Evolutionary conservation across 1,284 basidiomycete genomes (phyloP).

Genomic region (Lignosus rhinocerotis): DNA sequence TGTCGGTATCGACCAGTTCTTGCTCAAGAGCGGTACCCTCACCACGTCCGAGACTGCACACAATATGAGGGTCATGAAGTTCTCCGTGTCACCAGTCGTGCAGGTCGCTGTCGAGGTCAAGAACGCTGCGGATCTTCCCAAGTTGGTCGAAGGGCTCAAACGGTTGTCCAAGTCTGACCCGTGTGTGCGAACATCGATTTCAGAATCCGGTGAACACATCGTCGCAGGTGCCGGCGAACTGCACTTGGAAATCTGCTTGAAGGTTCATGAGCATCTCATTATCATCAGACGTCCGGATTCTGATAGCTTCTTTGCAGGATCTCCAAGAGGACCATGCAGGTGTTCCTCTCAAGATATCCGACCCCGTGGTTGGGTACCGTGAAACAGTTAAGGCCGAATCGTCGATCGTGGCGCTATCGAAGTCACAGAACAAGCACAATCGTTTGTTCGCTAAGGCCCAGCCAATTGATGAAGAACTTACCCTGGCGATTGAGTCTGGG

Average conservation of each 20-base stretch:
- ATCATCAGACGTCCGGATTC: background rate
- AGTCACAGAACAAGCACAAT: conserved; percentile 99
- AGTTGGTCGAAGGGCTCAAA: conserved; percentile 99
- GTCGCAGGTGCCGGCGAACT: conserved; percentile 99
- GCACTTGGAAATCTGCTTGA: conserved; percentile 99
- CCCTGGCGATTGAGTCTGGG: conserved; percentile 90
- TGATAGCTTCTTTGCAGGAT: conserved; percentile 52
- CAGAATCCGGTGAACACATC: conserved; percentile 95
- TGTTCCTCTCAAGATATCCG: conserved; percentile 98
- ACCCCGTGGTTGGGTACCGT: conserved; percentile 98
- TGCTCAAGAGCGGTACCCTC: conserved; percentile 98
- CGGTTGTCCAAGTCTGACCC: conserved; percentile 99
- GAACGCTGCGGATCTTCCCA: conserved; percentile 98
- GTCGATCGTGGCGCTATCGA: conserved; percentile 94
- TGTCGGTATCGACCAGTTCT: conserved; percentile 99
- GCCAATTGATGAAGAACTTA: conserved; percentile 94
- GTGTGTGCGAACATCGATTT: conserved; percentile 96
- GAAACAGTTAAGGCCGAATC: conserved; percentile 98
- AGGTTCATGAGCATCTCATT: conserved; percentile 52
- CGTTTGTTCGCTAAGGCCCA: conserved; percentile 93
- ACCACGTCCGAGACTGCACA: conserved; percentile 98
- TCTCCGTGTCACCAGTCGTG: conserved; percentile 99
- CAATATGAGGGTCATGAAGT: conserved; percentile 99
- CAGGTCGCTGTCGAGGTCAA: conserved; percentile 99
- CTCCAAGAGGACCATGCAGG: conserved; percentile 99